Evolutionary conservation across 805 yeast species (phyloP).

Genomic region (Torulaspora franciscae): DNA sequence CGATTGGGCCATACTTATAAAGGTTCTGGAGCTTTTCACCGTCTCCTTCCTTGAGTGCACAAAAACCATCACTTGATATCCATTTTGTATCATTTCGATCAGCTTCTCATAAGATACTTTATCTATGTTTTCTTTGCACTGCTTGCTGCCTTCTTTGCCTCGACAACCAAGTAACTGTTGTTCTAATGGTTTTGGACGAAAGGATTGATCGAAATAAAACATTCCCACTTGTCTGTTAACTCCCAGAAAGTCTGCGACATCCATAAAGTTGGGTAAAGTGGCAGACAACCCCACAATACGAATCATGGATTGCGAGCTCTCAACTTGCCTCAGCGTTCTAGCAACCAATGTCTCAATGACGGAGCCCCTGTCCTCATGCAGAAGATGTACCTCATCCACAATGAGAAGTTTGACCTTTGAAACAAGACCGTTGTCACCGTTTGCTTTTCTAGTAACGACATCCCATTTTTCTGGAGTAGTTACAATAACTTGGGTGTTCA

Average conservation of each 20-base stretch:
- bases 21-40: constrained; percentile 68
- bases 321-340: constrained; percentile 90
- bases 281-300: constrained; percentile 93
- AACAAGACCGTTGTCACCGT: constrained; percentile 80
- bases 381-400: constrained; percentile 92
- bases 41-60: constrained; percentile 96
- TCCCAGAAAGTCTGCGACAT: constrained; percentile 91
- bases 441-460: constrained; percentile 90
- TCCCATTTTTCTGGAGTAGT: constrained; percentile 98
- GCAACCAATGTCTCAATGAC: constrained; percentile 95
- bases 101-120: constrained; percentile 71
- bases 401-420: constrained; percentile 79
- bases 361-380: constrained; percentile 97
- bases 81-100: constrained; percentile 57
- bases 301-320: constrained; percentile 87
- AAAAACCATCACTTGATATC: constrained; percentile 91
- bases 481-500: constrained; percentile 79
- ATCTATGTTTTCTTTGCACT: constrained; percentile 67
- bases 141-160: constrained; percentile 76
- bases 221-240: constrained; percentile 87
- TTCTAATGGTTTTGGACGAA: constrained; percentile 88
- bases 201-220: constrained; percentile 90
- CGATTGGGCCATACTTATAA: constrained; percentile 61
- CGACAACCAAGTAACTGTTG: constrained; percentile 83
- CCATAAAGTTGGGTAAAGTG: constrained; percentile 83